Evolutionary conservation across 139 green algal genomes (phyloP).

Genomic region (Micromonas commoda): DNA sequence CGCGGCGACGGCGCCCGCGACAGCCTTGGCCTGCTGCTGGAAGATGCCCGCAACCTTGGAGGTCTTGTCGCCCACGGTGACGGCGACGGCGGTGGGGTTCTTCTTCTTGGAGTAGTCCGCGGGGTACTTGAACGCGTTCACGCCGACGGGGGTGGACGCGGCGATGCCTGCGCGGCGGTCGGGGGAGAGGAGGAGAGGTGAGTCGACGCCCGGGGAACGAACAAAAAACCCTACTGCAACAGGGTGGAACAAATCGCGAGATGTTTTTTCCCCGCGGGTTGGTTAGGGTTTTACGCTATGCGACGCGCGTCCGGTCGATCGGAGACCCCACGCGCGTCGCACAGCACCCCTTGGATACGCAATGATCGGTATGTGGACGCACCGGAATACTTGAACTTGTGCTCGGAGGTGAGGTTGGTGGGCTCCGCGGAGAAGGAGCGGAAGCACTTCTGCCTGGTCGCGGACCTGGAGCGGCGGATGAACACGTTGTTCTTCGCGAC

Average conservation of each 20-base stretch:
- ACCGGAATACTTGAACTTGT: constrained; percentile 15
- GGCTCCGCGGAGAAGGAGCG: background rate
- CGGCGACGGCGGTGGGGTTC: background rate
- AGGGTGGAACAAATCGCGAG: too few relatives aligned
- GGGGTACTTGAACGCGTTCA: too few relatives aligned
- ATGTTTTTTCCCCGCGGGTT: too few relatives aligned
- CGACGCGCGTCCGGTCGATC: too few relatives aligned
- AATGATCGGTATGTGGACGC: background rate
- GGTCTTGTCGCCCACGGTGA: background rate
- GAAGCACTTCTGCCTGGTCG: background rate
- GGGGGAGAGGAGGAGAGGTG: background rate
- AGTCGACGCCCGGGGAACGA: background rate
- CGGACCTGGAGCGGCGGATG: background rate
- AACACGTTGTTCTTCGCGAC: background rate
- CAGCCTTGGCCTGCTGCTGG: background rate
- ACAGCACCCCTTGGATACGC: too few relatives aligned
- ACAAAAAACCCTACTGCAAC: too few relatives aligned
- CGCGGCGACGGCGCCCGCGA: background rate
- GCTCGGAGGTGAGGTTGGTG: constrained; percentile 3
- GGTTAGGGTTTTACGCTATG: too few relatives aligned
- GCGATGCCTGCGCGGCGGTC: background rate
- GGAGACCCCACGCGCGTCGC: too few relatives aligned
- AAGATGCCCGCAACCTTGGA: background rate
- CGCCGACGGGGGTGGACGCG: background rate
- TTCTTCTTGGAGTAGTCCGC: background rate